A percentile compares a stretch with the other conserved stretches of the same genome.
Conservation (phyloP, 192 early-diverging fungal genomes). For the Jimgerdemannia flammicorona region DNA sequence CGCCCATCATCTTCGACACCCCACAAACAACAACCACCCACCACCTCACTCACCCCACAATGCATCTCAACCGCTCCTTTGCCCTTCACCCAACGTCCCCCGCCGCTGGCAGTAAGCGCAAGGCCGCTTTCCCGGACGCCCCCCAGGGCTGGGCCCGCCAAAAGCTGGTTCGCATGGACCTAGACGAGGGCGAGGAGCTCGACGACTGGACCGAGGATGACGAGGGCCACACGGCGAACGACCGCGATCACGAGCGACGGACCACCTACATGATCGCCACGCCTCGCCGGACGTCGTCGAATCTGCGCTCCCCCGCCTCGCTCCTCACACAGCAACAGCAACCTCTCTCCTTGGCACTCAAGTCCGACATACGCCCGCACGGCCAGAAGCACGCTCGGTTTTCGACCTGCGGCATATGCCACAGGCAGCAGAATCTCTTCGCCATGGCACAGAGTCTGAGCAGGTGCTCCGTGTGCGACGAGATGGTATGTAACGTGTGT, state of each 20-base stretch:
- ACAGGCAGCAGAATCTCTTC: not conserved
- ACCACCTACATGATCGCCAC: not conserved
- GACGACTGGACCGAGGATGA: not conserved
- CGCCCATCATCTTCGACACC: not conserved
- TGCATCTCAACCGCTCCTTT: not conserved
- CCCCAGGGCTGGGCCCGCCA: not conserved
- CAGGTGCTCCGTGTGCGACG: not conserved
- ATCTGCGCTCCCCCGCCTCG: too few relatives aligned
- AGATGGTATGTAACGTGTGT: not conserved
- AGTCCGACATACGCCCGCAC: not conserved
- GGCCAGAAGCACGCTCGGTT: not conserved
- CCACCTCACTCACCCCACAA: not conserved
- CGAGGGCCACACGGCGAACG: not conserved
- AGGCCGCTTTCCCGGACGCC: not conserved
- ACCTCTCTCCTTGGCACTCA: not conserved
- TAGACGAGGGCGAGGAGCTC: not conserved
- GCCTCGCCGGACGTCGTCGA: not conserved
- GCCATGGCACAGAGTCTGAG: not conserved
- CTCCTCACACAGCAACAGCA: not conserved
- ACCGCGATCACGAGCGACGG: not conserved
- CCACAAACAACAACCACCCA: not conserved
- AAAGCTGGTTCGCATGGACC: not conserved
- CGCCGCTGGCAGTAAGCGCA: not conserved
- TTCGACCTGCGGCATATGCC: not conserved
- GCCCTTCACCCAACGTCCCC: not conserved